These are phyloP conservation scores for Remersonia thermophila DNA, from an alignment of 2,329 filamentous ascomycete genomes.

Conservation along the genomic window DNA sequence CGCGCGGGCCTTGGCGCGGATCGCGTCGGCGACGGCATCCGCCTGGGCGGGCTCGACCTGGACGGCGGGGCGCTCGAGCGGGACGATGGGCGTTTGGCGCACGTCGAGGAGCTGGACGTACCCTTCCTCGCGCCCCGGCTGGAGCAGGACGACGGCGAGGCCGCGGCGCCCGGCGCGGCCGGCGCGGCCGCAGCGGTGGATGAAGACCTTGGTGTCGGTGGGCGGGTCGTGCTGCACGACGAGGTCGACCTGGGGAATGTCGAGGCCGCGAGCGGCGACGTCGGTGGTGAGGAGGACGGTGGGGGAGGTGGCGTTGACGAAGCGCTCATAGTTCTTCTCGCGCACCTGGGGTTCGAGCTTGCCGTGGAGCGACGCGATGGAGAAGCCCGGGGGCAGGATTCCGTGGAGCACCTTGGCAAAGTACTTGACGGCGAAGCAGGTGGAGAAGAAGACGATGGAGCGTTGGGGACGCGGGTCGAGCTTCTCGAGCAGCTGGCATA, in stretches of 20 bases:
- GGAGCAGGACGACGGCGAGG: constrained; percentile 73
- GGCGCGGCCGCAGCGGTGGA: constrained; percentile 82
- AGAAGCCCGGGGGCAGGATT: constrained; percentile 55
- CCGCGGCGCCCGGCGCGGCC: constrained; percentile 81
- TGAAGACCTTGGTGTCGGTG: constrained; percentile 59
- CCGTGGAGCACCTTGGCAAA: constrained; percentile 69
- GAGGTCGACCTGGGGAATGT: constrained; percentile 83
- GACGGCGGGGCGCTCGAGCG: constrained; percentile 45
- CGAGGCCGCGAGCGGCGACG: constrained; percentile 77
- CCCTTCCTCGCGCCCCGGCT: constrained; percentile 75
- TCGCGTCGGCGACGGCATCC: constrained; percentile 20
- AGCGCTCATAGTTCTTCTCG: constrained; percentile 74
- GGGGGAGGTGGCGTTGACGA: constrained; percentile 61
- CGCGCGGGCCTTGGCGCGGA: constrained; percentile 28
- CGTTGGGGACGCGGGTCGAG: constrained; percentile 68
- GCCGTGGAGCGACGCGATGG: constrained; percentile 73
- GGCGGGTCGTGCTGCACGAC: constrained; percentile 77
- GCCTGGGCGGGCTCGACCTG: constrained; percentile 50
- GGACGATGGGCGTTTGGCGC: constrained; percentile 69
- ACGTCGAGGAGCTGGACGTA: constrained; percentile 80
- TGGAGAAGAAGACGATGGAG: constrained; percentile 84
- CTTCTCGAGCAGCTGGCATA: constrained; percentile 56
- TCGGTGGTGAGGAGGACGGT: constrained; percentile 85
- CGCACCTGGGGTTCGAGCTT: constrained; percentile 83
- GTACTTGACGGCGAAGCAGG: constrained; percentile 90